phyloP scores from a whole-genome alignment of 371 early-diverging fungal species.

The Amoeboaphelidium protococcarum region DNA sequence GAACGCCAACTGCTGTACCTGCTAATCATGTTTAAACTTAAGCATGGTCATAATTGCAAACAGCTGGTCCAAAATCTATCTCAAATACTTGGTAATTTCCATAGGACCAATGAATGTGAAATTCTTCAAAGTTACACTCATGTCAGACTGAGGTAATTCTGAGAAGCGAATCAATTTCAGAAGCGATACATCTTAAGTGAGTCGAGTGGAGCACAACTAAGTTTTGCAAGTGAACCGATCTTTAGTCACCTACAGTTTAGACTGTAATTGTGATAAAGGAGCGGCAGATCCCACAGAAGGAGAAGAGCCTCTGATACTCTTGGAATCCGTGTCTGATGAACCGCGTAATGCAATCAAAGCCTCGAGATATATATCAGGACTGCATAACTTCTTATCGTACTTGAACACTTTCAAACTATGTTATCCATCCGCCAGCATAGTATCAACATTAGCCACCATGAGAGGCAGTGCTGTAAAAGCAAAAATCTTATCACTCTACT shows the following conservation, averaged over 20 bases:
- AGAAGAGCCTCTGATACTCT: no score
- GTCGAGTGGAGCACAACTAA: conserved; percentile 27
- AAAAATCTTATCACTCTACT: conserved; percentile 7
- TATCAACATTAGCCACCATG: conserved; percentile 19
- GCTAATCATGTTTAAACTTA: conserved; percentile 7
- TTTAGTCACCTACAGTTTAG: conserved; percentile 15
- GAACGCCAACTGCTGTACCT: conserved; percentile 19
- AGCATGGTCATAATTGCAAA: conserved; percentile 22
- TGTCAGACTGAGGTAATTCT: conserved; percentile 9
- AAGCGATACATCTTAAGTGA: conserved; percentile 31
- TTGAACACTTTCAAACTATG: conserved; percentile 33
- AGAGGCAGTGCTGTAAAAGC: conserved; percentile 28
- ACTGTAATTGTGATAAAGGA: no score
- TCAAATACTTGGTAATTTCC: conserved; percentile 39
- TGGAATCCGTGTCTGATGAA: conserved; percentile 7
- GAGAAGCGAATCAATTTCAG: conserved; percentile 37
- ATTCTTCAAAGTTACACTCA: conserved; percentile 24
- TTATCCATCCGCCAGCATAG: conserved; percentile 28
- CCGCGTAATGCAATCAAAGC: conserved; percentile 3
- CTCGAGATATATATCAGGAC: conserved; percentile 19
- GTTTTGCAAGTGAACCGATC: conserved; percentile 25
- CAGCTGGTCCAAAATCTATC: conserved; percentile 30
- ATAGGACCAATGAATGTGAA: conserved; percentile 32
- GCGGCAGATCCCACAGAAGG: no score
- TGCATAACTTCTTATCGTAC: conserved; percentile 20